Evolutionary conservation across 2,329 filamentous ascomycete species (phyloP).

Genomic region (Trichoderma atrobrunneum): DNA sequence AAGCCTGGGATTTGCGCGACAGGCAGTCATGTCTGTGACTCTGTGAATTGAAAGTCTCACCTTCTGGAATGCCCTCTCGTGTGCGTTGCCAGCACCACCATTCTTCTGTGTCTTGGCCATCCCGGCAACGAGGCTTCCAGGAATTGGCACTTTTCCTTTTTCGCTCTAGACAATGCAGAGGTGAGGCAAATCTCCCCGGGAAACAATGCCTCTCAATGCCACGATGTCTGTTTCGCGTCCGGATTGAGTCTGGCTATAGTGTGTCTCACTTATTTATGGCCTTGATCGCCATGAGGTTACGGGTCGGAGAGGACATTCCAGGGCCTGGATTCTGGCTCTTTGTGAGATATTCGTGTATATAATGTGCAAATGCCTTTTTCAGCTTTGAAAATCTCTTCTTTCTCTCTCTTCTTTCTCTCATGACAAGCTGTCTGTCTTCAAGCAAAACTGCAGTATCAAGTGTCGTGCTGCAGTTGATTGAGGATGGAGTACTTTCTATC

Average conservation of each 20-base stretch:
- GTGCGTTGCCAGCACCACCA: neutral
- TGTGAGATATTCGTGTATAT: neutral
- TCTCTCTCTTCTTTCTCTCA: neutral
- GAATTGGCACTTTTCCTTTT: neutral
- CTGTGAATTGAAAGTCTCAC: neutral
- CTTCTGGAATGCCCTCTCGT: conserved; percentile 1
- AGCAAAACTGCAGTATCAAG: neutral
- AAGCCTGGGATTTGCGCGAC: neutral
- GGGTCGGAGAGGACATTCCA: conserved; percentile 2
- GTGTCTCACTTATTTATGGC: neutral
- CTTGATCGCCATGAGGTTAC: neutral
- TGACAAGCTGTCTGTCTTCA: neutral
- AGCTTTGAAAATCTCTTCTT: neutral
- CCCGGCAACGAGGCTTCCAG: neutral
- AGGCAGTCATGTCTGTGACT: neutral
- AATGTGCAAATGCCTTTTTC: neutral
- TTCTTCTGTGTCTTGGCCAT: neutral
- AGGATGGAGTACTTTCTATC: conserved; percentile 42
- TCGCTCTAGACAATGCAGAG: neutral
- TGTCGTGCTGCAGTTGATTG: conserved; percentile 5
- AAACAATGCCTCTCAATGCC: neutral
- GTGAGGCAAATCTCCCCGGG: neutral
- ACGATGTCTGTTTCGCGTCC: neutral
- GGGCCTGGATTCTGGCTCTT: neutral
- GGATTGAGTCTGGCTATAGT: neutral